A percentile compares a stretch with the other conserved stretches of the same genome.
Evolutionary conservation across 345 rosid species (phyloP).

Genomic region (Heritiera littoralis): DNA sequence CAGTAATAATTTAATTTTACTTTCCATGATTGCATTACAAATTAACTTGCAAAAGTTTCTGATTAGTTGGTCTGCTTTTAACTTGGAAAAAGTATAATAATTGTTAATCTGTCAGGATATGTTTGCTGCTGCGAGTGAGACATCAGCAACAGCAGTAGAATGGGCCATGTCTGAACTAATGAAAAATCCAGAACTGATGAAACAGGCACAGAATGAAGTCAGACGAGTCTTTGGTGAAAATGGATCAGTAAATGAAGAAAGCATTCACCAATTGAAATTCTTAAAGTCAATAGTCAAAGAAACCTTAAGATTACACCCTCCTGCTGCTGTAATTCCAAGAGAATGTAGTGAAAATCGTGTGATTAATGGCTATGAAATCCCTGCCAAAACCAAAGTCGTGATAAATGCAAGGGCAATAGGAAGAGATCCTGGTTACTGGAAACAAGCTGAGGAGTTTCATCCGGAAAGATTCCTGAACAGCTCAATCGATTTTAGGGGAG

Average conservation of each 20-base stretch:
- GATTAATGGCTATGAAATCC: background rate
- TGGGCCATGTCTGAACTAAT: background rate
- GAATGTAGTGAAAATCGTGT: background rate
- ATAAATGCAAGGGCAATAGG: background rate
- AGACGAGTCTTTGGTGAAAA: background rate
- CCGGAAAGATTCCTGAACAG: background rate
- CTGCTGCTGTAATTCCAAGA: background rate
- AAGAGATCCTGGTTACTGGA: background rate
- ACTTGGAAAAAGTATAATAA: too few species aligned
- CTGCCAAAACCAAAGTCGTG: background rate
- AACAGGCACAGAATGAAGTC: conserved; percentile 1
- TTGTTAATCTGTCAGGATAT: too few species aligned
- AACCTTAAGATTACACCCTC: background rate
- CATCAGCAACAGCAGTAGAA: background rate
- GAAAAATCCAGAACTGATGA: background rate
- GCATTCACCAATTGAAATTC: background rate
- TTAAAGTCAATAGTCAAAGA: background rate
- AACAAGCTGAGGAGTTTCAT: background rate
- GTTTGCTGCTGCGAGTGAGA: background rate
- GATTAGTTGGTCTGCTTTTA: too few species aligned
- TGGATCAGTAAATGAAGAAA: background rate
- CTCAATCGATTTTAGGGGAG: background rate
- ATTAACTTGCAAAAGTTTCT: too few species aligned
- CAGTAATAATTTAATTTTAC: background rate
- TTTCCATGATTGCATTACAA: too few species aligned